Base-by-base conservation (phyloP, 2,329 filamentous ascomycete genomes). In the Xylaria sp. region DNA sequence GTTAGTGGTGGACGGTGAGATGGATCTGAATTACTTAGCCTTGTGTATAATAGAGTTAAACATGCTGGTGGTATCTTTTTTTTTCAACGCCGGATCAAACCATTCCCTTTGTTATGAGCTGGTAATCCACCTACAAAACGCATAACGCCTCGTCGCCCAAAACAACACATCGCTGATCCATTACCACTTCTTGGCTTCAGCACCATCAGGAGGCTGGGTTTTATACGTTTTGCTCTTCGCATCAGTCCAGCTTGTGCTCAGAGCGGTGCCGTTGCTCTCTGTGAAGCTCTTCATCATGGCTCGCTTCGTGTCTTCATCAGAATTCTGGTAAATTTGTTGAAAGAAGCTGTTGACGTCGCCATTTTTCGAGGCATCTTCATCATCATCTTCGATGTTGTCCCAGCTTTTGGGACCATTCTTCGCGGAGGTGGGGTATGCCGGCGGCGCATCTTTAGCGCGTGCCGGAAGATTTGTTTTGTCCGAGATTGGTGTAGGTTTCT, bases 201-300 rank as follows among this genome's bases (percentile, higher is more conserved):
- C 90, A 0, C 93, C 93, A 56, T 94, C 91, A 0, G 93, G 93
- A 9, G 93, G 92, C 43, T 84, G 81, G 0, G 90, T 92, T 78
- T 93, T 88, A 31, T 98, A 92, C 28, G 83, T 91, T 20, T 88
- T 89, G 71, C 85, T 87, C 60, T 89, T 88, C 23, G 98, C 95
- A 70, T 97, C 92, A 10, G 83, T 82, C 96, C 96, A 99, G 79
- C 95, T 94, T 0, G 96, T 99, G 80, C 94, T 98, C 59, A 99
- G 83, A 2, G 92, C 88, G 0, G 96, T 99, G 4, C 96, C 96
- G 74, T 97, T 96, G 80, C 94, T 98, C 85, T 99, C 95, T 15
- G 90, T 86, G 77, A 93, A 98, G 78, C 93, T 97, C 88, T 99
- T 99, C 89, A 97, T 93, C 96, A 99, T 99, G 9, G 96, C 96